phyloP scores from a whole-genome alignment of 352 stramenopile genomes.

The Vaucheria bursata region DNA sequence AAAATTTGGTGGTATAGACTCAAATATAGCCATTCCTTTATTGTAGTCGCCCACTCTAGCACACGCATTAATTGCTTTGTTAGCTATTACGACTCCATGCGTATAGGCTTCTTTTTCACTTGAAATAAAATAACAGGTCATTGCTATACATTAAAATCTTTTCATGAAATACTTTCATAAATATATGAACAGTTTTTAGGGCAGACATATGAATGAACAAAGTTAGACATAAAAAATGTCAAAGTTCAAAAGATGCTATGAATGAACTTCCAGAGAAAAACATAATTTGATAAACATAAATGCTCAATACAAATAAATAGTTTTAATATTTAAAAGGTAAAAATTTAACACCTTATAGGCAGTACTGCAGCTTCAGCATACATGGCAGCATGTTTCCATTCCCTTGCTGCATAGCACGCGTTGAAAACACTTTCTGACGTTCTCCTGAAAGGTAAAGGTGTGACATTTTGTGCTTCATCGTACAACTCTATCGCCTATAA shows the following conservation, averaged over 20 bases:
- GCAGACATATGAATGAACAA: too few species aligned
- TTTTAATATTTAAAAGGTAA: too few species aligned
- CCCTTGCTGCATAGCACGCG: constrained; percentile 1
- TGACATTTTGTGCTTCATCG: background rate
- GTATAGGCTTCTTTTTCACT: background rate
- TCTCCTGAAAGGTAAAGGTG: background rate
- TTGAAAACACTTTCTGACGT: constrained; percentile 6
- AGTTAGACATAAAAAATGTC: too few species aligned
- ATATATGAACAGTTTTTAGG: too few species aligned
- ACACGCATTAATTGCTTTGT: background rate
- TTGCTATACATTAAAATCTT: background rate
- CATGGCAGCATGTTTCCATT: background rate
- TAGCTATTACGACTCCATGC: background rate
- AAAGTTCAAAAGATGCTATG: too few species aligned
- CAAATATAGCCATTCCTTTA: background rate
- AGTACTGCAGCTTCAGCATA: background rate
- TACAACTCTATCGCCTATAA: background rate
- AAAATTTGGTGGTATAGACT: background rate
- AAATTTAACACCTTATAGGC: background rate
- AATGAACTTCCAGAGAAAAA: too few species aligned
- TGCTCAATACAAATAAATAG: too few species aligned
- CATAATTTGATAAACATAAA: too few species aligned
- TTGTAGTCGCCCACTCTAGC: background rate
- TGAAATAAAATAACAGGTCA: background rate
- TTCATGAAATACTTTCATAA: too few species aligned